Percentiles rank a stretch among this genome's conserved stretches.
Conservation (phyloP, 345 rosid species). For the Boechera divaricarpa region DNA sequence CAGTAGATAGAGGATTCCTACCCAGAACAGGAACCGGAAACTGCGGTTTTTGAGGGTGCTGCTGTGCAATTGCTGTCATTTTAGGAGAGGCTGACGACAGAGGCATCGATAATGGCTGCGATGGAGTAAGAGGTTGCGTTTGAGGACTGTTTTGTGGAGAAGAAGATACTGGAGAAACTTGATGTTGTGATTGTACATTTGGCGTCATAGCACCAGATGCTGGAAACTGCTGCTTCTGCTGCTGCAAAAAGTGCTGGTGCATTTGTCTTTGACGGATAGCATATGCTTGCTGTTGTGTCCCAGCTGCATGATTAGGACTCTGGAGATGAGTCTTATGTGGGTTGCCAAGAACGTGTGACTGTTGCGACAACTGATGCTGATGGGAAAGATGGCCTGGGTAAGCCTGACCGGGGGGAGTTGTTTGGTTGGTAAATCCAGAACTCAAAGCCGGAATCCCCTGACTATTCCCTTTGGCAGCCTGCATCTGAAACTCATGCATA, state of each 20-base stretch:
- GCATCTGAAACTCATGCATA: constrained; percentile 69
- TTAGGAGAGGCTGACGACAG: constrained; percentile 60
- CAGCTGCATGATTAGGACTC: constrained; percentile 59
- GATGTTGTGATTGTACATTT: constrained; percentile 64
- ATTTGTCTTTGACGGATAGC: constrained; percentile 66
- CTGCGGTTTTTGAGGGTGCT: constrained; percentile 62
- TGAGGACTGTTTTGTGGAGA: constrained; percentile 72
- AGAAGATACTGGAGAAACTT: constrained; percentile 64
- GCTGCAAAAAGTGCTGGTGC: constrained; percentile 73
- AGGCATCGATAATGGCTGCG: constrained; percentile 60
- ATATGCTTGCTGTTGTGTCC: constrained; percentile 70
- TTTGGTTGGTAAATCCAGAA: constrained; percentile 69
- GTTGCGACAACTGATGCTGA: constrained; percentile 69
- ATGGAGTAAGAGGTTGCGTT: constrained; percentile 56
- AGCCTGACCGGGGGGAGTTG: constrained; percentile 60
- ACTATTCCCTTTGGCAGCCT: constrained; percentile 62
- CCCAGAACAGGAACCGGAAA: constrained; percentile 57
- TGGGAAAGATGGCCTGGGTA: constrained; percentile 76
- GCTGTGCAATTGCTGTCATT: constrained; percentile 53
- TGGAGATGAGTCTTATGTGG: constrained; percentile 71
- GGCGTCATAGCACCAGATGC: constrained; percentile 63
- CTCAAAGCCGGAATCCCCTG: constrained; percentile 68
- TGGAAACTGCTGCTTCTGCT: constrained; percentile 66
- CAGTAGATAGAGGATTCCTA: constrained; percentile 61
- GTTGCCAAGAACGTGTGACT: constrained; percentile 54